phyloP scores from a whole-genome alignment of 2,329 filamentous ascomycete species.

The Colletotrichum euphorbiae region DNA sequence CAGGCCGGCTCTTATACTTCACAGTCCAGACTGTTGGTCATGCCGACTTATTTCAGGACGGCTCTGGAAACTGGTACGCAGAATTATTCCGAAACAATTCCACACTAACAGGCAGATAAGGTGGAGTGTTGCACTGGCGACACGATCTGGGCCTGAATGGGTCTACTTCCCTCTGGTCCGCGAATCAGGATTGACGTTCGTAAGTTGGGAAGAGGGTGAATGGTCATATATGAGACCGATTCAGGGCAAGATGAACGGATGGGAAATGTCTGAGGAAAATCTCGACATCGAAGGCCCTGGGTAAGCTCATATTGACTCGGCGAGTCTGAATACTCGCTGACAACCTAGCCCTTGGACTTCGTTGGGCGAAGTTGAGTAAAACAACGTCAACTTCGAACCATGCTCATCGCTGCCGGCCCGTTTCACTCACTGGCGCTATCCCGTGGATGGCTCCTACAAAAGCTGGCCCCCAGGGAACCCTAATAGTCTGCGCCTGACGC shows the following conservation, averaged over 20 bases:
- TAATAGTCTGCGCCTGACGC: conserved; percentile 58
- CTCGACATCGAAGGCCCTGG: conserved; percentile 49
- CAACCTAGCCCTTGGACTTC: conserved; percentile 45
- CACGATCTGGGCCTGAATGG: conserved; percentile 53
- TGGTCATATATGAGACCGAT: conserved; percentile 48
- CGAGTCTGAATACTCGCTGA: not conserved
- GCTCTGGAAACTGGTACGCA: conserved; percentile 48
- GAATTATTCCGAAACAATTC: not conserved
- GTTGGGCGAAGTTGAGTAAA: conserved; percentile 47
- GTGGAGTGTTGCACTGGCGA: conserved; percentile 55
- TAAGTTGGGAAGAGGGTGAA: conserved; percentile 49
- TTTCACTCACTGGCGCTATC: conserved; percentile 68
- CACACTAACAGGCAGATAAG: conserved; percentile 4
- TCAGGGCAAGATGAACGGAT: conserved; percentile 49
- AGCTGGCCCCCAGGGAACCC: conserved; percentile 56
- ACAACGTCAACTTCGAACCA: conserved; percentile 59
- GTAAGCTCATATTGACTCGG: conserved; percentile 43
- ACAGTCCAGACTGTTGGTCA: conserved; percentile 65
- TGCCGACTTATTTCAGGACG: conserved; percentile 66
- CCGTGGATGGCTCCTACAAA: conserved; percentile 57
- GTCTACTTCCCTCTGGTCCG: conserved; percentile 56
- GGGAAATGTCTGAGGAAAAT: conserved; percentile 49
- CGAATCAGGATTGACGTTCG: conserved; percentile 55
- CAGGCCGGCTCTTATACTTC: not conserved
- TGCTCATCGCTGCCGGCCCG: conserved; percentile 60